A percentile compares a stretch with the other conserved stretches of the same genome.
Conservation (phyloP, 805 yeast genomes). For the Cyberlindnera petersonii region DNA sequence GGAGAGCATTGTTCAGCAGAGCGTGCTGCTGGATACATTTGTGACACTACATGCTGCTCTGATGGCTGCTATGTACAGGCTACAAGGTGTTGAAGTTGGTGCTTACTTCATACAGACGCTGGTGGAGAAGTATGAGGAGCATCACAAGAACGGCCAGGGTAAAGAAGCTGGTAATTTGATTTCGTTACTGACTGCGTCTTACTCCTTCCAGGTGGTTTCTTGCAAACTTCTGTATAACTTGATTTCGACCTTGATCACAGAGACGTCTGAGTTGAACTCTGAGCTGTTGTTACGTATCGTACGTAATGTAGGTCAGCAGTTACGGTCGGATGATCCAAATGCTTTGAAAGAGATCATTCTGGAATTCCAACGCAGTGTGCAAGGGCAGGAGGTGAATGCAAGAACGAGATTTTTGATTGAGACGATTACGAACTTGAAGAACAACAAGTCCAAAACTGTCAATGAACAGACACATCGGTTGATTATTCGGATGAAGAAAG, state of each 20-base stretch:
- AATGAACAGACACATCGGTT: conserved; percentile 50
- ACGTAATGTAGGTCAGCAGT: conserved; percentile 73
- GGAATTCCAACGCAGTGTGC: conserved; percentile 41
- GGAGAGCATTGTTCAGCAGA: conserved; percentile 60
- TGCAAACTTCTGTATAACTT: conserved; percentile 76
- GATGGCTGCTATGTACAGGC: conserved; percentile 66
- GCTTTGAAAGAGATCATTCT: conserved; percentile 77
- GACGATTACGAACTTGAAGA: conserved; percentile 78
- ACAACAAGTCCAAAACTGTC: conserved; percentile 65
- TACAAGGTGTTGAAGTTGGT: conserved; percentile 86
- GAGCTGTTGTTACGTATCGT: conserved; percentile 73
- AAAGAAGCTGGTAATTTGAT: conserved; percentile 62
- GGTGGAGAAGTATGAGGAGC: conserved; percentile 62
- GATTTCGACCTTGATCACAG: conserved; percentile 47
- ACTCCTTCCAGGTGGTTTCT: conserved; percentile 72
- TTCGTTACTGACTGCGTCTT: conserved; percentile 72
- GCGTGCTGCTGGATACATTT: conserved; percentile 71
- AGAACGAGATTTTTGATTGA: conserved; percentile 83
- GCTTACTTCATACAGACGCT: conserved; percentile 77
- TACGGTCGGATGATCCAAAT: conserved; percentile 86
- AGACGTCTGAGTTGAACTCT: conserved; percentile 66
- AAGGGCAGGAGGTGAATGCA: conserved; percentile 41
- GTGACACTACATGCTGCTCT: conserved; percentile 76
- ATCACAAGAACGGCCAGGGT: conserved; percentile 36
- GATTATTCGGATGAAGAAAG: conserved; percentile 57